Base-by-base conservation (phyloP, 352 stramenopile species). In the Aphanomyces stellatus region DNA sequence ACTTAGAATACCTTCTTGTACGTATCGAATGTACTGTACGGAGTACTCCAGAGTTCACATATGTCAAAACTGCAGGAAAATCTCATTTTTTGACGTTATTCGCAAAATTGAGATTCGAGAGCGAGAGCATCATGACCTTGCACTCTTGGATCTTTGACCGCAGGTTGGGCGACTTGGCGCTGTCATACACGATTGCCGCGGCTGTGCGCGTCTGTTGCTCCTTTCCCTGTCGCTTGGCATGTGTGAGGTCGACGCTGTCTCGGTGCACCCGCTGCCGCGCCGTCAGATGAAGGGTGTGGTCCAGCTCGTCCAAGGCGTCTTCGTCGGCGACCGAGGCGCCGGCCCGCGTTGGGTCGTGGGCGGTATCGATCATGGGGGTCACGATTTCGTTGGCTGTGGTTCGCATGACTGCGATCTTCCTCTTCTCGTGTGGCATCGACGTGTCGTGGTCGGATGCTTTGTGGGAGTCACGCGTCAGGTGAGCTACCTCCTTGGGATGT, bases 61-160 rank as follows among this genome's bases (percentile, higher is more conserved):
- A n/a, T n/a, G n/a, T n/a, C n/a, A n/a, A n/a, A n/a, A n/a, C n/a
- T n/a, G n/a, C n/a, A n/a, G n/a, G n/a, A n/a, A n/a, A 49, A 33
- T 19, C 61, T 53, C 30, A n/a, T 57, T 28, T 59, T 49, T 56
- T 56, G 8, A 56, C 24, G n/a, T 56, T 56, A 19, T 34, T 28
- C 8, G 8, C 49, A 34, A 56, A 56, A 56, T 34, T 56, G 8
- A 43, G 37, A 17, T 43, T 43, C 8, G 37, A 43, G 8, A 43
- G 37, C 37, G 37, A 43, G 8, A 43, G 17, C 37, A 43, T 43
- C 37, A 43, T 43, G 37, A 43, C 37, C 17, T 43, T 43, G 37
- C 37, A 43, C 37, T 43, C 37, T 8, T 43, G 37, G 37, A 43
- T 8, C 37, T 43, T 43, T 17, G 8, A 17, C 8, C 37, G 37